These are phyloP conservation scores for Tagetes patula DNA, from an alignment of 129 eudicot genomes.

Conservation along the genomic window DNA sequence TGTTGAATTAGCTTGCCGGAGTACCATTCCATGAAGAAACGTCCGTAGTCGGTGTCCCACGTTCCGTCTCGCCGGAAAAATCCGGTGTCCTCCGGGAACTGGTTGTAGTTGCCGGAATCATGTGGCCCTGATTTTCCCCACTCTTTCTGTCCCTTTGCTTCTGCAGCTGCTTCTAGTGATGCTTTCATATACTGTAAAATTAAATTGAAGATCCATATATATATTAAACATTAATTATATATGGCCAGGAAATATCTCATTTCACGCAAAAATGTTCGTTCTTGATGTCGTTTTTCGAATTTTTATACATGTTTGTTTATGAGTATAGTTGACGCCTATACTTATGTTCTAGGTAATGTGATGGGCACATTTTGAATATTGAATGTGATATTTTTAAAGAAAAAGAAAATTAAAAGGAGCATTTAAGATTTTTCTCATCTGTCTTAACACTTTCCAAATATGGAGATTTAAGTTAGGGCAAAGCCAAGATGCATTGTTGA, in stretches of 20 bases:
- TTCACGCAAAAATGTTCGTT: too few relatives aligned
- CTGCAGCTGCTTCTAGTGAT: slow-evolving; percentile 82
- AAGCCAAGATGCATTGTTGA: neutral
- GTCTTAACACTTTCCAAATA: neutral
- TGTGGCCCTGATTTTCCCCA: slow-evolving; percentile 93
- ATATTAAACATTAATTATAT: too few relatives aligned
- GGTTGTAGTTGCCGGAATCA: slow-evolving; percentile 83
- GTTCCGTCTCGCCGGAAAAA: slow-evolving; percentile 76
- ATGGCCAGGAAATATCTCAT: too few relatives aligned
- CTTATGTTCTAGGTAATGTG: too few relatives aligned
- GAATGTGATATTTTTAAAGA: too few relatives aligned
- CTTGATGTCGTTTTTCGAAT: too few relatives aligned
- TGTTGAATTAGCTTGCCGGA: slow-evolving; percentile 77
- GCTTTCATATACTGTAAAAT: slow-evolving; percentile 81
- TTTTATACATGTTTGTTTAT: too few relatives aligned
- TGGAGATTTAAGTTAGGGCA: neutral
- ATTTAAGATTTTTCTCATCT: too few relatives aligned
- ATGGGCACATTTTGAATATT: too few relatives aligned
- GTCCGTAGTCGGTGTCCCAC: slow-evolving; percentile 80
- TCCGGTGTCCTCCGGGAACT: slow-evolving; percentile 86
- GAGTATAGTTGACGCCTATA: too few relatives aligned
- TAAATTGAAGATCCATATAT: too few relatives aligned
- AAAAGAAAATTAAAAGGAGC: too few relatives aligned
- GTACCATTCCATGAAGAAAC: slow-evolving; percentile 88
- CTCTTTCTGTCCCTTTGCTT: slow-evolving; percentile 52